Conservation (phyloP, 345 rosid genomes). For the Populus simonii region DNA sequence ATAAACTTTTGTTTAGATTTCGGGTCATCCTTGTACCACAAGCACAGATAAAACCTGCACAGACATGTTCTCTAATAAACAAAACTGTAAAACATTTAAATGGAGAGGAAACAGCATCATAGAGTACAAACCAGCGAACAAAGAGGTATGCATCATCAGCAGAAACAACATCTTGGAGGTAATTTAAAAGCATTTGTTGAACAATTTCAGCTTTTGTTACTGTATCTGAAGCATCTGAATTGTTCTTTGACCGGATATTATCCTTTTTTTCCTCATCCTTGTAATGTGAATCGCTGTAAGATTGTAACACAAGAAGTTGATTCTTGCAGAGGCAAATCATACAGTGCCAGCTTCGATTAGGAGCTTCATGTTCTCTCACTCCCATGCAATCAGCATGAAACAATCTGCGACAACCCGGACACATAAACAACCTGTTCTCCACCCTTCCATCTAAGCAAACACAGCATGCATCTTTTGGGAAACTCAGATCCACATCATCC, state of each 20-base stretch:
- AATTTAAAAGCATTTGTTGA: constrained; percentile 88
- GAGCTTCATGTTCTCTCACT: constrained; percentile 66
- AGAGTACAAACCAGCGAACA: constrained; percentile 72
- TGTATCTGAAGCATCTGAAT: constrained; percentile 40
- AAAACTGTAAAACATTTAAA: constrained; percentile 16
- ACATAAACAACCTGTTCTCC: constrained; percentile 54
- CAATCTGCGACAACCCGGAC: constrained; percentile 73
- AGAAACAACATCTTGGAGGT: constrained; percentile 82
- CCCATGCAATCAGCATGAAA: constrained; percentile 96
- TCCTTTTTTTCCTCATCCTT: constrained; percentile 43
- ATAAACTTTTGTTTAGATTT: constrained; percentile 62
- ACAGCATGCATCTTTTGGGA: constrained; percentile 58
- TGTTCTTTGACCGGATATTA: constrained; percentile 16
- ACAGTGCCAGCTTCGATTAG: constrained; percentile 70
- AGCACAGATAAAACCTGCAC: constrained; percentile 88
- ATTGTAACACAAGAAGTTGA: constrained; percentile 80
- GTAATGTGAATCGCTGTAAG: constrained; percentile 61
- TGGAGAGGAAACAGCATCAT: constrained; percentile 10
- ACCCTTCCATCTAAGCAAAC: constrained; percentile 63
- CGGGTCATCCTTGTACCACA: constrained; percentile 92
- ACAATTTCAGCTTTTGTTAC: constrained; percentile 63
- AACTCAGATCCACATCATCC: constrained; percentile 36
- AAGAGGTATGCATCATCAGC: constrained; percentile 72
- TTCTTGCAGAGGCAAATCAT: constrained; percentile 75
- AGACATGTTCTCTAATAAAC: constrained; percentile 17